Conservation (phyloP, 106 monocot species). For the Dioscorea dumetorum region DNA sequence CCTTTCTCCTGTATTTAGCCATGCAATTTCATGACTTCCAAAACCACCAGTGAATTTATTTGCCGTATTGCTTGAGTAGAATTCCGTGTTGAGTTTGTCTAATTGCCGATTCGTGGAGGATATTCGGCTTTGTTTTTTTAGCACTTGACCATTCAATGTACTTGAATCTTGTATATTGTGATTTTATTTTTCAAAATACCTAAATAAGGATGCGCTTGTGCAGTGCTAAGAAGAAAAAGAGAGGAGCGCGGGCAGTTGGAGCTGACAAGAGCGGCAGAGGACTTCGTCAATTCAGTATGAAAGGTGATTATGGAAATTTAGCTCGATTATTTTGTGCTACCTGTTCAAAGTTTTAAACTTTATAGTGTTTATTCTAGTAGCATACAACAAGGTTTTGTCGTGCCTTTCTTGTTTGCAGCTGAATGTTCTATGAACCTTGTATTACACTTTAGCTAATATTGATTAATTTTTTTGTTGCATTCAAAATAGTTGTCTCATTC, state of each 20-base stretch:
- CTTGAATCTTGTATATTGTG: not conserved
- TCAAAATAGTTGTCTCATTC: not conserved
- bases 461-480: too few species aligned
- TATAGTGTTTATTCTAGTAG: too few species aligned
- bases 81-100: too few species aligned
- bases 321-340: not conserved
- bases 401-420: slow-evolving; percentile 1
- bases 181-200: not conserved
- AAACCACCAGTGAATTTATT: not conserved
- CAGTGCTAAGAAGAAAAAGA: slow-evolving; percentile 91
- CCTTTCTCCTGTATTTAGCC: not conserved
- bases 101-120: too few species aligned
- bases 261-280: slow-evolving; percentile 95
- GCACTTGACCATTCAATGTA: not conserved
- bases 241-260: slow-evolving; percentile 60
- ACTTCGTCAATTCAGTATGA: slow-evolving; percentile 80
- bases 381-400: not conserved
- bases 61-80: not conserved
- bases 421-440: not conserved
- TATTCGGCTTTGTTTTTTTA: not conserved
- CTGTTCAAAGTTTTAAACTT: too few species aligned
- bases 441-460: not conserved
- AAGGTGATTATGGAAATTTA: slow-evolving; percentile 31
- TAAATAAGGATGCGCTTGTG: not conserved
- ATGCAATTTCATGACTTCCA: not conserved